Percentiles rank a stretch among this genome's conserved stretches.
Evolutionary conservation across 768 basidiomycete genomes (phyloP).

Genomic region (Boletales sp.): DNA sequence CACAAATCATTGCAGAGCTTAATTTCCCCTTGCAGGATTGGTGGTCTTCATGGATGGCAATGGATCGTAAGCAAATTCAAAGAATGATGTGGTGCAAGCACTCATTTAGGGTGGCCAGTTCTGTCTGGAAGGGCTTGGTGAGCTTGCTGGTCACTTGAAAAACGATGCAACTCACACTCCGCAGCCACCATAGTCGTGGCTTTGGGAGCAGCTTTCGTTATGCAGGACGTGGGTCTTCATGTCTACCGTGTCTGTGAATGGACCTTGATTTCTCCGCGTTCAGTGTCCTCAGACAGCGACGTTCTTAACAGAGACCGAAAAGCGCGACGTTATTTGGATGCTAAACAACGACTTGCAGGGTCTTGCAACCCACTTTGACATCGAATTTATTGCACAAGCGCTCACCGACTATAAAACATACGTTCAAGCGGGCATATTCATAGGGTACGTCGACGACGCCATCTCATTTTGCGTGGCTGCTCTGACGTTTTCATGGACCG

Average conservation of each 20-base stretch:
- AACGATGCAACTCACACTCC: background rate
- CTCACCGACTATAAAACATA: slow-evolving; percentile 1
- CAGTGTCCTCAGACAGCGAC: slow-evolving; percentile 1
- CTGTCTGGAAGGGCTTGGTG: background rate
- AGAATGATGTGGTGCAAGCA: background rate
- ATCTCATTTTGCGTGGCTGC: background rate
- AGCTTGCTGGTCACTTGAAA: background rate
- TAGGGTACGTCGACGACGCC: background rate
- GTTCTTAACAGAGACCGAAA: background rate
- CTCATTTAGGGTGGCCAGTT: background rate
- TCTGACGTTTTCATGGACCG: background rate
- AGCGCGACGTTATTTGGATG: background rate
- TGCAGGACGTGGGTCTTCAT: background rate
- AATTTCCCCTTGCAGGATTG: background rate
- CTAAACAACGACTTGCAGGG: background rate
- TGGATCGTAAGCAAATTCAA: slow-evolving; percentile 2
- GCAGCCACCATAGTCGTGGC: background rate
- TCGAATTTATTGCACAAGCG: background rate
- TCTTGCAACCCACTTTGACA: background rate
- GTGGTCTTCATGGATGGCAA: slow-evolving; percentile 1
- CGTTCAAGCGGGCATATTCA: background rate
- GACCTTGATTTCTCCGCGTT: background rate
- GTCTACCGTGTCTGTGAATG: no score
- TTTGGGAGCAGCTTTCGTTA: background rate
- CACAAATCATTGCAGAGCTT: background rate